Evolutionary conservation across 768 basidiomycete genomes (phyloP), one percentile per base, ranked within the genome.

Genomic region (Lanmaoa rubissima): DNA sequence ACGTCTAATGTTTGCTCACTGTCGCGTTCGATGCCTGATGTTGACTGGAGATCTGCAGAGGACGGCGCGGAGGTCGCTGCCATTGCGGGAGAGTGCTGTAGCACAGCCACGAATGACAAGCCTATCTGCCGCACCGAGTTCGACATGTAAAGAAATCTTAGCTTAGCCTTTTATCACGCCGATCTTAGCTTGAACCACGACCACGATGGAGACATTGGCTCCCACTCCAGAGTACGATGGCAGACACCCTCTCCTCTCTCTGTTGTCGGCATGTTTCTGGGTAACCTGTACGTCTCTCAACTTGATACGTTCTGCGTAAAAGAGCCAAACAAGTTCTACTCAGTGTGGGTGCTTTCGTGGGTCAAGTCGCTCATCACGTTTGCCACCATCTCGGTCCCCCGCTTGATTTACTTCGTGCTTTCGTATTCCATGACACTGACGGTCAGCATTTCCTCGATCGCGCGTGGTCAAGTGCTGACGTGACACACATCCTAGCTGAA

Each of bases 381-480:
- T 65, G 80, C 79, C 13, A 95, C 95, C 3, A 88, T 98, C 54
- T 87, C 88, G 10, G 65, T 94, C 14, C 95, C 95, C 1, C 80
- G 85, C 57, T 81, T 80, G 73, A 86, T 93, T 43, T 93, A 92
- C 66, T 78, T 83, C 17, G 74, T 90, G 13, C 78, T 94, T 26
- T 92, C 91, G 12, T 94, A 93, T 68, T 92, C 92, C 5, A 86
- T 94, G 83, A 94, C 92, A 1, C 77, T 94, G 61, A 93, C 91
- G 53, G 92, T 92, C 66, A 46, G 83, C 65, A 26, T 24, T 40
- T 51, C 54, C 59, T 47, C 17, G 8, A 56, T 51, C 17, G 9
- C 38, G 34, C 24, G 19, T 2, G 31, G 36, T 40, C 43, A 19
- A n/a, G 28, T 34, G 17, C 40, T 61, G 46, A 61, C n/a, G 8